Conservation (phyloP, 345 rosid species). For the Salix caprea region DNA sequence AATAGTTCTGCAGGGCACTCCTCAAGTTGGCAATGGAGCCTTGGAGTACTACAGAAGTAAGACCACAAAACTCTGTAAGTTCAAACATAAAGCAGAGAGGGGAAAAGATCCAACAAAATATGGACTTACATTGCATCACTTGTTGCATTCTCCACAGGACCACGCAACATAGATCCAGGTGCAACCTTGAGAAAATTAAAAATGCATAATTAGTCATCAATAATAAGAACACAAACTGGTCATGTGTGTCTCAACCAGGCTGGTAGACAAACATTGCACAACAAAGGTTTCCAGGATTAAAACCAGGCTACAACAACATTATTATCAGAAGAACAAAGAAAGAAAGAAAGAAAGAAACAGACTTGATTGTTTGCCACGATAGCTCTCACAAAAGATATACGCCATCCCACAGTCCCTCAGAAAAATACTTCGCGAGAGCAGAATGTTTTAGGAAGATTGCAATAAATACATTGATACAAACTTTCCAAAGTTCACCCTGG, state of each 20-base stretch:
- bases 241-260: background rate
- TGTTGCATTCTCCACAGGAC: slow-evolving; percentile 79
- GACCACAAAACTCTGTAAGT: slow-evolving; percentile 11
- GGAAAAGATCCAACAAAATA: slow-evolving; percentile 3
- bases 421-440: background rate
- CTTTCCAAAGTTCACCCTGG: background rate
- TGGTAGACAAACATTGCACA: background rate
- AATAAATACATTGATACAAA: background rate
- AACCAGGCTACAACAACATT: background rate
- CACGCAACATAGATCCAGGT: slow-evolving; percentile 84
- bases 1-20: slow-evolving; percentile 85
- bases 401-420: background rate
- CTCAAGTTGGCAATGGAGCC: slow-evolving; percentile 71
- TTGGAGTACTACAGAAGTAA: slow-evolving; percentile 59
- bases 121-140: slow-evolving; percentile 76
- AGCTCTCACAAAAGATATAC: background rate
- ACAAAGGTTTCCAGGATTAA: background rate
- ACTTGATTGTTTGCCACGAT: background rate
- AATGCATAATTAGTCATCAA: background rate
- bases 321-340: background rate
- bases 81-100: background rate
- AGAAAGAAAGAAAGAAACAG: background rate
- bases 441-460: background rate
- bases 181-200: slow-evolving; percentile 64
- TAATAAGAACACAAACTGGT: background rate